These are phyloP conservation scores for Venturia carpophila DNA, from an alignment of 2,329 filamentous ascomycete genomes.

Conservation along the genomic window DNA sequence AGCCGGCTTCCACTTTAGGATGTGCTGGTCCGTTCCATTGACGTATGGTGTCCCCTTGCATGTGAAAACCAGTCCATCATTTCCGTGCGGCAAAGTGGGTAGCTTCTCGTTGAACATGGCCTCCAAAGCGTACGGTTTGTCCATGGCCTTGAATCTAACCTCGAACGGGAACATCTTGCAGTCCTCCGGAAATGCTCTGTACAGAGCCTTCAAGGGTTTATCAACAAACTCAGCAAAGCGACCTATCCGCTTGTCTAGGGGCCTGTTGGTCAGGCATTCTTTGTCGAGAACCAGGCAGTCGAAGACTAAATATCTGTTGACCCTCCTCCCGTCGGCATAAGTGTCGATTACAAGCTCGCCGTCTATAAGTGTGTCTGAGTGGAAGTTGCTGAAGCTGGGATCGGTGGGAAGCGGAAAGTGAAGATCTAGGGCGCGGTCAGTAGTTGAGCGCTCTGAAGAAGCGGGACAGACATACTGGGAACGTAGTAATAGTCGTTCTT, in stretches of 20 bases:
- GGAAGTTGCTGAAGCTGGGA: slow-evolving; percentile 53
- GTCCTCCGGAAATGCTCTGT: slow-evolving; percentile 61
- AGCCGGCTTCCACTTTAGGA: slow-evolving; percentile 96
- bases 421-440: slow-evolving; percentile 45
- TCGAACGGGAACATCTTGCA: slow-evolving; percentile 65
- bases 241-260: slow-evolving; percentile 80
- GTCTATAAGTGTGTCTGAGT: slow-evolving; percentile 76
- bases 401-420: slow-evolving; percentile 71
- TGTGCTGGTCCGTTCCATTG: slow-evolving; percentile 84
- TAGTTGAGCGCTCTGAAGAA: neutral
- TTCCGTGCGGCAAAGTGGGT: slow-evolving; percentile 78
- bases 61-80: slow-evolving; percentile 97
- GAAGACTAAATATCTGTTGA: slow-evolving; percentile 84
- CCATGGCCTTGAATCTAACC: slow-evolving; percentile 81
- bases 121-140: slow-evolving; percentile 79
- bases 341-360: slow-evolving; percentile 87
- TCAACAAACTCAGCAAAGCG: slow-evolving; percentile 76
- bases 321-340: slow-evolving; percentile 56
- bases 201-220: slow-evolving; percentile 57
- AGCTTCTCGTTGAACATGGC: slow-evolving; percentile 79
- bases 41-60: slow-evolving; percentile 80
- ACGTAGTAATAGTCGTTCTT: slow-evolving; percentile 90
- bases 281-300: slow-evolving; percentile 81
- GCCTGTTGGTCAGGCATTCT: slow-evolving; percentile 65
- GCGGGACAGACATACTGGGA: neutral